These are phyloP conservation scores for Phytophthora pisi DNA, from an alignment of 352 stramenopile species.

Conservation along the genomic window DNA sequence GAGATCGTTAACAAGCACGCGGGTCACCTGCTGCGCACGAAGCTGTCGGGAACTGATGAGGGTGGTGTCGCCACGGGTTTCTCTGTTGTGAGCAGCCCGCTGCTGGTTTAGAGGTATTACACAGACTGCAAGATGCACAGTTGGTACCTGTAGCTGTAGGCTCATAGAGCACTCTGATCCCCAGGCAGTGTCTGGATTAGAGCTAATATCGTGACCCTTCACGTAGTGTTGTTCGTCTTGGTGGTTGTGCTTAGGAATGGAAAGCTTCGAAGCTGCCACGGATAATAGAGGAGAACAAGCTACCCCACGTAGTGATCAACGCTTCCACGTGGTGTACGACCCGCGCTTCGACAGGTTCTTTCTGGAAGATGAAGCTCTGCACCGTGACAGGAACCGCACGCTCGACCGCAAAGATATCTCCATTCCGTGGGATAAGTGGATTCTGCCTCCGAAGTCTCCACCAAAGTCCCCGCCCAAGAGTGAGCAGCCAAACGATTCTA, in stretches of 20 bases:
- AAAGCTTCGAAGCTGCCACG: neutral
- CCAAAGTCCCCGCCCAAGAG: constrained; percentile 18
- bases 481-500: neutral
- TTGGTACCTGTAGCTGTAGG: constrained; percentile 22
- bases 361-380: constrained; percentile 35
- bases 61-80: constrained; percentile 96
- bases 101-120: constrained; percentile 69
- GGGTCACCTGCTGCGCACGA: constrained; percentile 96
- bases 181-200: constrained; percentile 5
- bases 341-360: constrained; percentile 55
- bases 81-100: constrained; percentile 91
- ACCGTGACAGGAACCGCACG: neutral
- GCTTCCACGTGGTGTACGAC: constrained; percentile 55
- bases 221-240: constrained; percentile 11
- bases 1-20: constrained; percentile 94
- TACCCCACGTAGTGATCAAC: constrained; percentile 5
- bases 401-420: constrained; percentile 7
- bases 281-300: neutral
- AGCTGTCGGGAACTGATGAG: constrained; percentile 95
- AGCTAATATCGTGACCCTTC: constrained; percentile 22
- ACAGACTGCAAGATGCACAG: constrained; percentile 3
- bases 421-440: constrained; percentile 48
- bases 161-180: constrained; percentile 1
- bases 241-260: constrained; percentile 11
- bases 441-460: constrained; percentile 37